A percentile compares a stretch with the other conserved stretches of the same genome.
Conservation (phyloP, 805 yeast genomes). For the Starmerella gropengiesseri region DNA sequence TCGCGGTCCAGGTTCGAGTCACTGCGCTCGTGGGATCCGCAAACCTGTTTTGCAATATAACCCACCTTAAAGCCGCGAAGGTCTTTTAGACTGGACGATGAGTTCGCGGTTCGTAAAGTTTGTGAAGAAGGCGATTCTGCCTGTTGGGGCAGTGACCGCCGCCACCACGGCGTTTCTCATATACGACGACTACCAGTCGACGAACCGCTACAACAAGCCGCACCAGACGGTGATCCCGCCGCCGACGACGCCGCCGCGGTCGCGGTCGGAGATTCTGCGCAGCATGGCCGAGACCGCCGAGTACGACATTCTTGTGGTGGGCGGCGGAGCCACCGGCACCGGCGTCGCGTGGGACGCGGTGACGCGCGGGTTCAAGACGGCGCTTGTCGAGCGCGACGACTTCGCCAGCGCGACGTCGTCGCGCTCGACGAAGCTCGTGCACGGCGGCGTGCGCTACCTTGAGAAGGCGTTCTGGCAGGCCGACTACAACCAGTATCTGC, state of each 20-base stretch:
- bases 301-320: conserved; percentile 75
- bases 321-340: conserved; percentile 95
- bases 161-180: conserved; percentile 22
- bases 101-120: conserved; percentile 6
- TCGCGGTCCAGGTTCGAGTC: no score
- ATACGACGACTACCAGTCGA: conserved; percentile 23
- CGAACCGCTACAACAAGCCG: conserved; percentile 24
- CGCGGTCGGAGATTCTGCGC: conserved; percentile 25
- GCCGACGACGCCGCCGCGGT: conserved; percentile 25
- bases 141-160: conserved; percentile 22
- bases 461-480: conserved; percentile 91
- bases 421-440: conserved; percentile 91
- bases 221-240: conserved; percentile 22
- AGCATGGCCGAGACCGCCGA: conserved; percentile 34
- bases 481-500: conserved; percentile 77
- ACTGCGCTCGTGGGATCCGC: no score
- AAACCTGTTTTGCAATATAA: no score
- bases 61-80: no score
- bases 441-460: conserved; percentile 91
- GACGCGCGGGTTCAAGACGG: conserved; percentile 80
- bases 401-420: conserved; percentile 90
- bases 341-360: conserved; percentile 90
- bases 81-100: no score
- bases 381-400: conserved; percentile 76
- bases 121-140: conserved; percentile 20